Base-by-base conservation (phyloP, 2,329 filamentous ascomycete species). In the Nemania diffusa region DNA sequence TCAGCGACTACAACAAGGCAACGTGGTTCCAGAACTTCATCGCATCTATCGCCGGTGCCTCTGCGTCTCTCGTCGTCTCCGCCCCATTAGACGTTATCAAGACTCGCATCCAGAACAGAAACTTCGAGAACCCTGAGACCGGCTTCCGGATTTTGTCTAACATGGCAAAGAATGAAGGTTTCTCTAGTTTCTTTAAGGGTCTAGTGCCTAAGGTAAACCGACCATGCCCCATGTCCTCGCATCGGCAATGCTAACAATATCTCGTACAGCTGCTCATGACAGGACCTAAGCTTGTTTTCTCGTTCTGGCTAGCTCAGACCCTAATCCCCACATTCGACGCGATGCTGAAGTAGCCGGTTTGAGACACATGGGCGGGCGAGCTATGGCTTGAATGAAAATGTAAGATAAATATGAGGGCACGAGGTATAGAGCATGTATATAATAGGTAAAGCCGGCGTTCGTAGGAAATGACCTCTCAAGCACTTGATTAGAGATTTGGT, bases 231-330 rank as follows among this genome's bases (percentile, higher is more conserved):
- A 15, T 15, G n/a, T 29, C 27, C 20, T 24, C 17, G 13, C 24
- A 20, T 13, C 22, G n/a, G n/a, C n/a, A 26, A 66, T 44, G 51
- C 67, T 67, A 5, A 72, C 71, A 55, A 71, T 73, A 68, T 74
- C 44, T 48, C 20, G 27, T 34, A 27, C 68, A 90, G 91, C 89
- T 99, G 72, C 87, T 99, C 77, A 99, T 99, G 96, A 99, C 96
- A 17, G 97, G 96, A 26, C 96, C 96, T 71, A 99, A 99, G 88
- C 88, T 99, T 68, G 96, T 98, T 70, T 99, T 99, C 86, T 97
- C 94, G 69, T 99, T 99, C 90, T 99, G 96, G 96, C 89, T 99
- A 78, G 96, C 96, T 65, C 96, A 99, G 86, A 98, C 96, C 32
- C 85, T 99, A 76, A 99, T 99, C 78, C 96, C 96, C 58, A 91